Base-by-base conservation (phyloP, 2,329 filamentous ascomycete genomes). In the Calonectria crousiana region DNA sequence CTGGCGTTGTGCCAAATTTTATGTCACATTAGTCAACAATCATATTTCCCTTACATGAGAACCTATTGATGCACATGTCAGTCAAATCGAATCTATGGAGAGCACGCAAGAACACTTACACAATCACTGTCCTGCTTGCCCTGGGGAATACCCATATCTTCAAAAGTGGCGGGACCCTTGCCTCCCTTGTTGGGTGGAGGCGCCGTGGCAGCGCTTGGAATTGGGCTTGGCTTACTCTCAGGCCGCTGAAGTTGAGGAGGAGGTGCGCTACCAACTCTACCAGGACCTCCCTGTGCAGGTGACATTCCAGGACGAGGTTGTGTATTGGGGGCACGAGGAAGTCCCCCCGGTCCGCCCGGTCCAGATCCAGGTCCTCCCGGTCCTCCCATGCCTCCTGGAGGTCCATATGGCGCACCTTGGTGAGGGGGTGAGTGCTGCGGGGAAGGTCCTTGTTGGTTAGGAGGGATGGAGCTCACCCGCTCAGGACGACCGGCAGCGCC, bases 121-220 rank as follows among this genome's bases (percentile, higher is more conserved):
- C 96, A 99, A 85, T 98, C 96, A 78, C 91, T 91, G n/a, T 98
- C 95, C 75, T 93, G 90, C 85, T 97, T 96, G 62, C 90, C 92
- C 80, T 93, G 90, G 9, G 95, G 95, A 79, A 99, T 96, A 49
- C 97, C 97, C 97, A 99, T 99, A 83, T 97, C 96, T 83, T 98
- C 96, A 84, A 99, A 99, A 0, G 97, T 98, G 80, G 97, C 95
- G 1, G 97, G 96, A 14, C 96, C 97, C 82, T 95, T 95, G 65
- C 87, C 85, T 4, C 87, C 76, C 4, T 87, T 77, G 76, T 86
- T 83, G 26, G 85, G 81, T 9, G 86, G 84, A 20, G 83, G 79
- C 10, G 85, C 83, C n/a, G 85, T 84, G 53, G 84, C 79, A n/a
- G 82, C 78, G 28, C 80, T 78, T 26, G 84, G 78, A 52, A 82